Percentiles rank a stretch among this genome's conserved stretches.
Conservation (phyloP, 2,329 filamentous ascomycete species). For the Tolypocladium paradoxum region DNA sequence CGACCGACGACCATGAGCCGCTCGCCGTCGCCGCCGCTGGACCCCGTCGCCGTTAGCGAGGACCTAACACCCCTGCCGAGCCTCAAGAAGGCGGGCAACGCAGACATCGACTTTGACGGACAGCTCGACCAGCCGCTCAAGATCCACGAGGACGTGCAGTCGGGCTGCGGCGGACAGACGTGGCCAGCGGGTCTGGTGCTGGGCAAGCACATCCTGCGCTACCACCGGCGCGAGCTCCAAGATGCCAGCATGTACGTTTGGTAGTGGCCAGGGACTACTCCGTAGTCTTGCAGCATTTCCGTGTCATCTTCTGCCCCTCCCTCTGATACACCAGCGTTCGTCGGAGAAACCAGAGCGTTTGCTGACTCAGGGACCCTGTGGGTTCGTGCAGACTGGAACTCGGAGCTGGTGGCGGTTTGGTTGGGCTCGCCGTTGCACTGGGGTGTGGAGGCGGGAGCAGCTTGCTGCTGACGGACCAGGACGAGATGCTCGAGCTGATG, state of each 20-base stretch:
- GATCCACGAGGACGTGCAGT: conserved; percentile 74
- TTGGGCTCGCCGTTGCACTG: conserved; percentile 54
- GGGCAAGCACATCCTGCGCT: conserved; percentile 72
- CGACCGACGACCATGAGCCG: conserved; percentile 11
- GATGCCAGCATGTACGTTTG: conserved; percentile 61
- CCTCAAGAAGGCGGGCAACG: conserved; percentile 44
- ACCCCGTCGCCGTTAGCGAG: conserved; percentile 39
- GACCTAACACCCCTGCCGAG: conserved; percentile 48
- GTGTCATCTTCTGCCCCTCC: background rate
- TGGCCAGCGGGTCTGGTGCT: conserved; percentile 93
- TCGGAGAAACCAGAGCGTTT: background rate
- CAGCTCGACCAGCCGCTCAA: conserved; percentile 59
- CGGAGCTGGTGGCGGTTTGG: conserved; percentile 82
- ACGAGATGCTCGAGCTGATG: conserved; percentile 79
- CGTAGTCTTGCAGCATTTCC: conserved; percentile 1
- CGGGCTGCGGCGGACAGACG: conserved; percentile 84
- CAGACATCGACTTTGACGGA: conserved; percentile 56
- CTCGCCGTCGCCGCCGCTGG: conserved; percentile 37
- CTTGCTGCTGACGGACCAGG: conserved; percentile 77
- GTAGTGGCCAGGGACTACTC: conserved; percentile 3
- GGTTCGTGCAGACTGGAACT: conserved; percentile 61
- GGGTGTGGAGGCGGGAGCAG: conserved; percentile 41
- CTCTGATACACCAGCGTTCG: background rate
- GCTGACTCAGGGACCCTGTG: conserved; percentile 10
- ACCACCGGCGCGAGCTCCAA: conserved; percentile 51